These are phyloP conservation scores for Umbelopsis sp. DNA, from an alignment of 192 early-diverging fungal genomes.

Conservation along the genomic window DNA sequence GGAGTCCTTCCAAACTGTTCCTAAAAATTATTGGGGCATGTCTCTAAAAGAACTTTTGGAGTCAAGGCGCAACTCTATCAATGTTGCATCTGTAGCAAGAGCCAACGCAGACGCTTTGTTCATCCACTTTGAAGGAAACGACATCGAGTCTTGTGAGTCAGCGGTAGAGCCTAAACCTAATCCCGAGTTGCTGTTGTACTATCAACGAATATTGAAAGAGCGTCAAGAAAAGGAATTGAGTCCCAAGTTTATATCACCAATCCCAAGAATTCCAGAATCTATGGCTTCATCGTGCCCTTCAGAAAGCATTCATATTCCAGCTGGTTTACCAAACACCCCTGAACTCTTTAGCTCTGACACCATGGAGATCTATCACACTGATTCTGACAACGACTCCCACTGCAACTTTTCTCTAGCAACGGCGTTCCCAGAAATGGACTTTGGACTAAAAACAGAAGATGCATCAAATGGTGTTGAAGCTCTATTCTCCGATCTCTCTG, in stretches of 20 bases:
- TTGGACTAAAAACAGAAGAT: slow-evolving; percentile 14
- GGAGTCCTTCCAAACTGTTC: not conserved
- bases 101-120: not conserved
- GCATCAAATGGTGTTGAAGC: not conserved
- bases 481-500: not conserved
- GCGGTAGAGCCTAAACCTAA: slow-evolving; percentile 1
- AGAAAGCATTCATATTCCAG: slow-evolving; percentile 5
- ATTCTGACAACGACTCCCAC: slow-evolving; percentile 1
- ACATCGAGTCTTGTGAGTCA: slow-evolving; percentile 11
- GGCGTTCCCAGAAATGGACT: slow-evolving; percentile 1
- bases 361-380: slow-evolving; percentile 9
- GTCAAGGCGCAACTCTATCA: slow-evolving; percentile 8
- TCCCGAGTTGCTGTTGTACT: slow-evolving; percentile 7
- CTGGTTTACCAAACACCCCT: slow-evolving; percentile 7
- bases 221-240: not conserved
- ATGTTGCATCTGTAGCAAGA: not conserved
- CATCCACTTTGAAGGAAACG: slow-evolving; percentile 15
- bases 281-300: not conserved
- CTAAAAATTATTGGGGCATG: slow-evolving; percentile 4
- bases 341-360: slow-evolving; percentile 5
- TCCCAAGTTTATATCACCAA: not conserved
- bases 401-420: slow-evolving; percentile 3
- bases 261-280: not conserved
- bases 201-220: not conserved
- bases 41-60: slow-evolving; percentile 3